Percentiles rank a stretch among this genome's conserved stretches.
Evolutionary conservation across 106 monocot species (phyloP).

Genomic region (Hemerocallis citrina): DNA sequence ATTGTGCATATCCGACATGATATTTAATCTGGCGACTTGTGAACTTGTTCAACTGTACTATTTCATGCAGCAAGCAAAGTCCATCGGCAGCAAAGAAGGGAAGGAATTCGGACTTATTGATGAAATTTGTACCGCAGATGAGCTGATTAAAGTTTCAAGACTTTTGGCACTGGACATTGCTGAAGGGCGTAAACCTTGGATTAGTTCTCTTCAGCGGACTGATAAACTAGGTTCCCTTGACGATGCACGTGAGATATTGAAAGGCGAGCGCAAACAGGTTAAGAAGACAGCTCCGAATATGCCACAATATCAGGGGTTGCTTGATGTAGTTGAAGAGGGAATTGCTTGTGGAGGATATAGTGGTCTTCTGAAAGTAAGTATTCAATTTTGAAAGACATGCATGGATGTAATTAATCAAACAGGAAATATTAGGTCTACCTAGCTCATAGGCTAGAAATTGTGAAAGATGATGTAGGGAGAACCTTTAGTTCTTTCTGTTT

Average conservation of each 20-base stretch:
- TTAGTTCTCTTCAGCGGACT: constrained; percentile 35
- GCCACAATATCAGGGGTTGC: constrained; percentile 28
- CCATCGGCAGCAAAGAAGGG: constrained; percentile 35
- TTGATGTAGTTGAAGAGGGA: constrained; percentile 43
- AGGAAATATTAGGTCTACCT: no score
- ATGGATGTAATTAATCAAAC: constrained; percentile 24
- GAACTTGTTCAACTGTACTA: constrained; percentile 22
- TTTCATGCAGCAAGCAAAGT: no score
- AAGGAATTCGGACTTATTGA: constrained; percentile 37
- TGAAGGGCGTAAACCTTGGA: constrained; percentile 36
- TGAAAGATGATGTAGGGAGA: no score
- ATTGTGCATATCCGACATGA: no score
- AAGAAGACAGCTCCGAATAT: constrained; percentile 32
- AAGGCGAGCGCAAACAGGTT: constrained; percentile 28
- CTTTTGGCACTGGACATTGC: no score
- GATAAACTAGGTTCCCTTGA: constrained; percentile 31
- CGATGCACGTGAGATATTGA: no score
- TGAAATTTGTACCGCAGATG: constrained; percentile 11
- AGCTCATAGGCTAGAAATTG: no score
- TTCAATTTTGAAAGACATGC: constrained; percentile 44
- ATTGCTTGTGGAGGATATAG: no score
- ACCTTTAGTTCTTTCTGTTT: no score
- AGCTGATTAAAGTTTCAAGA: no score
- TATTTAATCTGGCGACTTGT: no score
- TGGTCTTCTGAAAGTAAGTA: no score